These are phyloP conservation scores for Umbelopsis ramanniana DNA, from an alignment of 192 early-diverging fungal genomes.

Conservation along the genomic window DNA sequence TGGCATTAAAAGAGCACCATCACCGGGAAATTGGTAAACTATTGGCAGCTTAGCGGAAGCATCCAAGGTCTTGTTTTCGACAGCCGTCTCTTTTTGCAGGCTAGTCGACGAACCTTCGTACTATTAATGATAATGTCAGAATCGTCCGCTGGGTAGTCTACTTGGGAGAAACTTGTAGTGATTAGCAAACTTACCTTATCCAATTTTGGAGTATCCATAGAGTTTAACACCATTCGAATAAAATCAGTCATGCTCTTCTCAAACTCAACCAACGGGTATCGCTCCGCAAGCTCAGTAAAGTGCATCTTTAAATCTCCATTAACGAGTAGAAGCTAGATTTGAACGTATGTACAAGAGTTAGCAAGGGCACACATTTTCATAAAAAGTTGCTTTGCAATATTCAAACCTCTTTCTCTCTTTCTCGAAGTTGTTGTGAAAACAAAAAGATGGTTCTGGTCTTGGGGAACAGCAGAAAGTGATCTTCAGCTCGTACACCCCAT, in stretches of 20 bases:
- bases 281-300: constrained; percentile 44
- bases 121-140: neutral
- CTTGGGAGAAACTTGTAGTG: neutral
- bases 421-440: constrained; percentile 46
- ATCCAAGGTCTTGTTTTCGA: constrained; percentile 27
- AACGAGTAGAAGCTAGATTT: constrained; percentile 42
- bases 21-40: constrained; percentile 51
- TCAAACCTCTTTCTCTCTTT: constrained; percentile 38
- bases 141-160: no score
- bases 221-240: constrained; percentile 47
- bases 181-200: constrained; percentile 40
- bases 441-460: constrained; percentile 51
- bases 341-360: neutral
- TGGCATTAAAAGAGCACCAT: constrained; percentile 57
- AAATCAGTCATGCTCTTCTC: constrained; percentile 56
- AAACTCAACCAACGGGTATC: constrained; percentile 51
- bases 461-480: constrained; percentile 51
- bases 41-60: constrained; percentile 37
- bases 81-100: constrained; percentile 4
- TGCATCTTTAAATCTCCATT: constrained; percentile 40
- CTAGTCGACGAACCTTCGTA: constrained; percentile 1
- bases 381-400: neutral
- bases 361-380: neutral
- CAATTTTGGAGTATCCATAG: constrained; percentile 49
- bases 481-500: constrained; percentile 47